Base-by-base conservation (phyloP, 352 stramenopile species). In the Phytophthora fragariaefolia region DNA sequence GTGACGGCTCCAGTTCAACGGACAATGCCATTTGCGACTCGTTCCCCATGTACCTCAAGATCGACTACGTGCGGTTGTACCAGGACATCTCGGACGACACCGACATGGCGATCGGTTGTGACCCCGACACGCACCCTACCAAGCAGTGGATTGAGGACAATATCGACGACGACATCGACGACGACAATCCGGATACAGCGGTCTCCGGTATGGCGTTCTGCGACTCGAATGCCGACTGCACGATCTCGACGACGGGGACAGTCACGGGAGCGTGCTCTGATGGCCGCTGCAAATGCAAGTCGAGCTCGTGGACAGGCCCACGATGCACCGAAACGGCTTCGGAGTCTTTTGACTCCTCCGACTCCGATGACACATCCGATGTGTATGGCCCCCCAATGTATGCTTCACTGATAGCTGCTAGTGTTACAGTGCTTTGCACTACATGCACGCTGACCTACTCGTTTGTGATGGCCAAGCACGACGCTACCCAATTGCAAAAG, bases 21-120 rank as follows among this genome's bases (percentile, higher is more conserved):
- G 22, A 22, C 17, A 78, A 78, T 22, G 47, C 46, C 10, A 83
- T 89, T 28, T 89, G 80, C 46, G 73, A 81, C 48, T 52, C 63
- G 8, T 86, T 89, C 66, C 80, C 77, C 0, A 75, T 89, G 73
- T 74, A 86, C 23, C 15, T 90, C 34, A 87, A 85, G 69, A 74
- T 90, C 50, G 81, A 62, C 54, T 62, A 62, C 42, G 20, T 62
- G n/a, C 54, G 54, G 6, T 20, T 62, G 42, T 62, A 62, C 46
- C 81, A 90, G 30, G 75, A 86, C 47, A 64, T 40, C 3, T 66
- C 66, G 0, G 4, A 23, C 1, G 48, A 24, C 32, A 83, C 76
- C 0, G 82, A 58, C 8, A 87, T 87, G 79, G 38, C 52, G 9
- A 56, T 83, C 1, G 66, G 67, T 0, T 90, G 79, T 20, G 76